Base-by-base conservation (phyloP, 2,329 filamentous ascomycete genomes). In the Colletotrichum sp. region DNA sequence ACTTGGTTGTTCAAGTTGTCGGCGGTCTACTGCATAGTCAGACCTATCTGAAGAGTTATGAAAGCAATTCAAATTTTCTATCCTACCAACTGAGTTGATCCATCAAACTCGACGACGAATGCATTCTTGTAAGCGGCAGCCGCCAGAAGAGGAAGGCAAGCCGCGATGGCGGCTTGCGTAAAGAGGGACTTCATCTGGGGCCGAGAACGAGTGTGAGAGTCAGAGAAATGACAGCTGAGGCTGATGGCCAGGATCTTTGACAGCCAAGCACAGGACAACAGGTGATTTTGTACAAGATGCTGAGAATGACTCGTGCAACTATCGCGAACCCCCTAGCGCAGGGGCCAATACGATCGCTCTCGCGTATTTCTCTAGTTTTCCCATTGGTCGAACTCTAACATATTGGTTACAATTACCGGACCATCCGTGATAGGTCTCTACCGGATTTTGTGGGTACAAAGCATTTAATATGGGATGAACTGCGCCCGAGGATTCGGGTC, bases 61-160 rank as follows among this genome's bases (percentile, higher is more conserved):
- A 27, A 18, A 43, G 5, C 8, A 15, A 43, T 12, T 25, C 55
- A 6, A 58, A 58, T 2, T n/a, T 5, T 30, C 5, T 58, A 30
- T 64, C 34, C 60, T 36, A 74, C 71, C 30, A 65, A 27, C 34
- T 65, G 48, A 9, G 36, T 34, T 8, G 67, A 65, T 6, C 12
- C 60, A 15, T 74, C 60, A 7, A 70, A 74, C 28, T 74, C 71
- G 6, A 70, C 71, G 15, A 74, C 48, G 6, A 74, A 65, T 10
- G 66, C 66, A n/a, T 52, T 48, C 27, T 66, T 34, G 25, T 70
- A 74, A 6, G 27, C 16, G 16, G 66, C 48, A 9, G 34, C 25
- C 7, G 39, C 48, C 34, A 65, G 61, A n/a, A 18, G 52, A 27
- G 66, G 71, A 27, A 74, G 28, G 34, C 48, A 74, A 25, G 71